Conservation (phyloP, 169 alveolate species). For the Plasmodium coatneyi region DNA sequence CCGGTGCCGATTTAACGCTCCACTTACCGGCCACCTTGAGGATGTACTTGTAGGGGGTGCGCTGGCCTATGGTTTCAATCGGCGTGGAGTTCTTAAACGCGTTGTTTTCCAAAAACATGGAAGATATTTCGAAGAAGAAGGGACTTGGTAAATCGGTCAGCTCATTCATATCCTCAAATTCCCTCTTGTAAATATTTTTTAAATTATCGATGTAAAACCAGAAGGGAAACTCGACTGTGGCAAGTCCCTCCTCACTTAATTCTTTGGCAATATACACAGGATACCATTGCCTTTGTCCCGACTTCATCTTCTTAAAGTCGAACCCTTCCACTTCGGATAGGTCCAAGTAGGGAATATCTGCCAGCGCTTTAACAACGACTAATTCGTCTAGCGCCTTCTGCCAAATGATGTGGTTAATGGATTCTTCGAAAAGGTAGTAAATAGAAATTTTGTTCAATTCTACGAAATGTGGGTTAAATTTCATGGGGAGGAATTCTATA, state of each 20-base stretch:
- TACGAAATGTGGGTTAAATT: conserved; percentile 54
- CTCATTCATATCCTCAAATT: conserved; percentile 56
- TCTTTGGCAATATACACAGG: conserved; percentile 84
- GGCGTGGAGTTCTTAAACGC: conserved; percentile 71
- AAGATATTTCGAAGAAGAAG: conserved; percentile 59
- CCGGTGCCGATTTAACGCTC: neutral
- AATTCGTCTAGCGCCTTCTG: conserved; percentile 81
- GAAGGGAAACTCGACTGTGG: conserved; percentile 81
- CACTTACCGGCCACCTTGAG: conserved; percentile 64
- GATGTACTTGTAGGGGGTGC: conserved; percentile 66
- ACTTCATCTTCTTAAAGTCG: conserved; percentile 77
- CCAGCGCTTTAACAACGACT: conserved; percentile 83
- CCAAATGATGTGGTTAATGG: conserved; percentile 69
- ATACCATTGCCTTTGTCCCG: conserved; percentile 86
- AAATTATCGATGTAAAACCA: conserved; percentile 77
- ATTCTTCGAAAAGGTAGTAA: conserved; percentile 65
- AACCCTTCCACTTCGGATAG: conserved; percentile 80
- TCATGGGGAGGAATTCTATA: conserved; percentile 57
- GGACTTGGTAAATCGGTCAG: conserved; percentile 72
- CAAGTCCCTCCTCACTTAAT: conserved; percentile 81
- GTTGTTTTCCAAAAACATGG: conserved; percentile 68
- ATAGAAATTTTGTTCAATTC: conserved; percentile 63
- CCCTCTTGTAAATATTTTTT: conserved; percentile 70
- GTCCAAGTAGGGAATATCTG: conserved; percentile 81
- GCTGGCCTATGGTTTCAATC: conserved; percentile 63